Conservation (phyloP, 257 asterid genomes). For the Solanum arcanum region DNA sequence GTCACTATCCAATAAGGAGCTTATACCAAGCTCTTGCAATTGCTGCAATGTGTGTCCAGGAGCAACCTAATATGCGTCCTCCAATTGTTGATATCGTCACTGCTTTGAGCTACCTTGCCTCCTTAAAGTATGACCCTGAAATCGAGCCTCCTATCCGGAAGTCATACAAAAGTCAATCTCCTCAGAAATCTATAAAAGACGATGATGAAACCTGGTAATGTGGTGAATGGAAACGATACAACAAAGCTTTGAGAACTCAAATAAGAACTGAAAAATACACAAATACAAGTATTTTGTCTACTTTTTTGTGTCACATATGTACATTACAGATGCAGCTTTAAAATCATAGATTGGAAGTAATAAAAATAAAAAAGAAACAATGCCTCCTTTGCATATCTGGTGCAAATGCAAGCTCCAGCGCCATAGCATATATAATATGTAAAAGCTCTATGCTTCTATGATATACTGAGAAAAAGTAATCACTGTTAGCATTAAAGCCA, state of each 20-base stretch:
- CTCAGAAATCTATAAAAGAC: background rate
- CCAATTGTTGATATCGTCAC: conserved; percentile 34
- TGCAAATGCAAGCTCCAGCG: background rate
- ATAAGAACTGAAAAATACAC: background rate
- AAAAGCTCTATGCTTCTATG: background rate
- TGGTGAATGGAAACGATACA: background rate
- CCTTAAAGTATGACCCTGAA: conserved; percentile 35
- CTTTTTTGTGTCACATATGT: background rate
- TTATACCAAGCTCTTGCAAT: conserved; percentile 62
- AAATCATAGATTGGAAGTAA: background rate
- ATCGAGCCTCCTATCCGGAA: background rate
- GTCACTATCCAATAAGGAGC: conserved; percentile 42
- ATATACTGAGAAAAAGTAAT: background rate
- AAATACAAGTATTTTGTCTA: background rate
- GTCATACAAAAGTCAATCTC: background rate
- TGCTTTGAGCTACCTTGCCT: conserved; percentile 48
- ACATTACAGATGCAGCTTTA: background rate
- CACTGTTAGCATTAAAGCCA: background rate
- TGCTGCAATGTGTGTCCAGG: conserved; percentile 65
- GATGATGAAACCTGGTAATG: background rate
- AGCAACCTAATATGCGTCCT: conserved; percentile 44
- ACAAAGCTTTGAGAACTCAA: background rate
- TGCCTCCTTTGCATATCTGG: background rate
- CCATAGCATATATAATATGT: background rate
- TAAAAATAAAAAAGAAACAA: background rate